Evolutionary conservation across 2,329 filamentous ascomycete species (phyloP), one percentile per base, ranked within the genome.

Genomic region (Corniculantispora saksenae): DNA sequence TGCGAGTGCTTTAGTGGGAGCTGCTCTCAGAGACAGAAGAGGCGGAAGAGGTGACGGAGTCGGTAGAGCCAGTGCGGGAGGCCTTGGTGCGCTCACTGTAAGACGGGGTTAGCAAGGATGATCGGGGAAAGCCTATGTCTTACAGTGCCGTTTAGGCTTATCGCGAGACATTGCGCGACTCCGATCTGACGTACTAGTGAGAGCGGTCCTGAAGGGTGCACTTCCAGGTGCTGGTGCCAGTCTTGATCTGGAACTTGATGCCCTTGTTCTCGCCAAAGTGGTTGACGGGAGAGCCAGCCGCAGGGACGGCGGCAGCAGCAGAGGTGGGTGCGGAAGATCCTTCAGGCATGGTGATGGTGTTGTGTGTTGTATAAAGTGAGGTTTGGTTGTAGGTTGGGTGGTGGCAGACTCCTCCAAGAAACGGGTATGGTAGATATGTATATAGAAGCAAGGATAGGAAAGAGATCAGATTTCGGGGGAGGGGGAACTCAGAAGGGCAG

Each of bases 161-260:
- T 50, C 23, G 48, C 38, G 47, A 53, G 47, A 27, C 27, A 12
- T 40, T 15, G 25, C 17, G 19, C 21, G 35, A 53, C 29, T 19
- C 3, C 38, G 29, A 19, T 21, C 27, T 45, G 43, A 75, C 81
- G 67, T 78, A 83, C 82, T 82, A 81, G 15, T 73, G 63, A 67
- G 70, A 65, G 63, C 81, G 80, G 72, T 83, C 80, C 67, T 82
- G 77, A 6, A 83, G 71, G 23, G 77, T 78, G 73, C 81, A 83
- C 48, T 72, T 61, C 70, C 76, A 79, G 55, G 72, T 73, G 56
- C 73, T 67, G 69, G 76, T 74, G 66, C 80, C 80, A 48, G 81
- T 75, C 74, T 77, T 79, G 74, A 84, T 78, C 55, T 79, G 72
- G 75, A 84, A 84, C 72, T 77, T 77, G 76, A 84, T 76, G 66